Conservation (phyloP, 176 grass and related monocot genomes). For the Saccharum officinarum region DNA sequence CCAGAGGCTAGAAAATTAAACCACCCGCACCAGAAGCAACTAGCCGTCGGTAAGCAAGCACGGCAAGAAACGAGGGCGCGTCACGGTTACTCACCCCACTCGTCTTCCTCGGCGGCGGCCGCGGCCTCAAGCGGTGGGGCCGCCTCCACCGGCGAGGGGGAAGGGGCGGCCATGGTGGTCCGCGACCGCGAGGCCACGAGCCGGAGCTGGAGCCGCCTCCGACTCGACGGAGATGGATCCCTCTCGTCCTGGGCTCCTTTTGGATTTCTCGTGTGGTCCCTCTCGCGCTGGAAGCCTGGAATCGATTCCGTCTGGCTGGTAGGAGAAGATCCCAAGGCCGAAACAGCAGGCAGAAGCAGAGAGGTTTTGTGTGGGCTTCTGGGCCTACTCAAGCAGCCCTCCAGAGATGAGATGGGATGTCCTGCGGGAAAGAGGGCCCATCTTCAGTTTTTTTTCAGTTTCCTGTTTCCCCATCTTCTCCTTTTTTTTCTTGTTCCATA, state of each 20-base stretch:
- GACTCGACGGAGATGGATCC: background rate
- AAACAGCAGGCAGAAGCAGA: background rate
- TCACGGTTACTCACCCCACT: conserved; percentile 32
- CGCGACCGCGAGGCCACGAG: background rate
- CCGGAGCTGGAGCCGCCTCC: background rate
- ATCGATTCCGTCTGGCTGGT: background rate
- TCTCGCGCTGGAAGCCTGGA: too few relatives aligned
- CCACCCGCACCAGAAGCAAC: background rate
- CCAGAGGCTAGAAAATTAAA: background rate
- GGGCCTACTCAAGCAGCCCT: background rate
- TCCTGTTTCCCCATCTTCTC: too few relatives aligned
- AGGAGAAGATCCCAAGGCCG: background rate
- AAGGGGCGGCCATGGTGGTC: conserved; percentile 21
- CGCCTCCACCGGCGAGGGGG: background rate
- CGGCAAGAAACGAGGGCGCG: background rate
- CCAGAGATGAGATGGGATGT: too few relatives aligned
- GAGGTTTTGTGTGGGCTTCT: background rate
- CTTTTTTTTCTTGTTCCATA: background rate
- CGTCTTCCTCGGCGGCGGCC: background rate
- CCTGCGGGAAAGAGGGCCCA: too few relatives aligned
- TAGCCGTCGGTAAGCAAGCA: background rate
- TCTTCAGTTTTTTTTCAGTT: too few relatives aligned
- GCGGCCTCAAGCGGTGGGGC: background rate
- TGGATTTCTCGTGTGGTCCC: background rate
- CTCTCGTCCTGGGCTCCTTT: background rate